phyloP scores from a whole-genome alignment of 2,329 filamentous ascomycete species.

The Pseudogymnoascus sp. region DNA sequence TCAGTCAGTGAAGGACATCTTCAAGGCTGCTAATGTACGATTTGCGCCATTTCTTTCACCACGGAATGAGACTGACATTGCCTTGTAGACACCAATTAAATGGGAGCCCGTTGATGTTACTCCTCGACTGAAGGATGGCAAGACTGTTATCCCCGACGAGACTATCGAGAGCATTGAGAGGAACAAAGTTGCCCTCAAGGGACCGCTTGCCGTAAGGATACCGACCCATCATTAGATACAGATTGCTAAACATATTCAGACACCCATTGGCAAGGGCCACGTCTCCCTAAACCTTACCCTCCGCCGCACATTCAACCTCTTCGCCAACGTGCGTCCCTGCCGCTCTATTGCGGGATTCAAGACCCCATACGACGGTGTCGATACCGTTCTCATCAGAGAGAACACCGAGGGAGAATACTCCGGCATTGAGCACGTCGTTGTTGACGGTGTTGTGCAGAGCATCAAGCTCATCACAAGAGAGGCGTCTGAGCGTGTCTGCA shows the following conservation, averaged over 20 bases:
- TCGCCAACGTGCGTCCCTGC: slow-evolving; percentile 97
- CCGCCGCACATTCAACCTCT: slow-evolving; percentile 98
- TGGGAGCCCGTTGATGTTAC: slow-evolving; percentile 98
- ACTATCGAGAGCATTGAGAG: slow-evolving; percentile 88
- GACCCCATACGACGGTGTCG: slow-evolving; percentile 94
- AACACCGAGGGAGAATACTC: slow-evolving; percentile 99
- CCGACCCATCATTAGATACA: slow-evolving; percentile 14
- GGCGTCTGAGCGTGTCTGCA: slow-evolving; percentile 88
- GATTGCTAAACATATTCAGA: slow-evolving; percentile 39
- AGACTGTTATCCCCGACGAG: slow-evolving; percentile 85
- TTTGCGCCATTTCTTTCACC: slow-evolving; percentile 6
- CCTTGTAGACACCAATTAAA: slow-evolving; percentile 68
- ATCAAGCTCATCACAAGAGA: slow-evolving; percentile 99
- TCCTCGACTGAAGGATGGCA: slow-evolving; percentile 86
- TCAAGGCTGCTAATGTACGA: slow-evolving; percentile 79
- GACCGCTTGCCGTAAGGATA: slow-evolving; percentile 75
- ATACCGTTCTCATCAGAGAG: slow-evolving; percentile 96
- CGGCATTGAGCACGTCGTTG: slow-evolving; percentile 95
- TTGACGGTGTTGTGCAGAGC: slow-evolving; percentile 95
- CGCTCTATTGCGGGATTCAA: slow-evolving; percentile 95
- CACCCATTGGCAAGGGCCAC: slow-evolving; percentile 95
- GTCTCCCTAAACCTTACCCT: slow-evolving; percentile 98
- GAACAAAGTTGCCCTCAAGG: slow-evolving; percentile 98
- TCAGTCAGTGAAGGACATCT: slow-evolving; percentile 98
- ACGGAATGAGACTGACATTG: slow-evolving; percentile 16